A percentile compares a stretch with the other conserved stretches of the same genome.
Conservation (phyloP, 2,329 filamentous ascomycete species). For the Sporothrix luriei region DNA sequence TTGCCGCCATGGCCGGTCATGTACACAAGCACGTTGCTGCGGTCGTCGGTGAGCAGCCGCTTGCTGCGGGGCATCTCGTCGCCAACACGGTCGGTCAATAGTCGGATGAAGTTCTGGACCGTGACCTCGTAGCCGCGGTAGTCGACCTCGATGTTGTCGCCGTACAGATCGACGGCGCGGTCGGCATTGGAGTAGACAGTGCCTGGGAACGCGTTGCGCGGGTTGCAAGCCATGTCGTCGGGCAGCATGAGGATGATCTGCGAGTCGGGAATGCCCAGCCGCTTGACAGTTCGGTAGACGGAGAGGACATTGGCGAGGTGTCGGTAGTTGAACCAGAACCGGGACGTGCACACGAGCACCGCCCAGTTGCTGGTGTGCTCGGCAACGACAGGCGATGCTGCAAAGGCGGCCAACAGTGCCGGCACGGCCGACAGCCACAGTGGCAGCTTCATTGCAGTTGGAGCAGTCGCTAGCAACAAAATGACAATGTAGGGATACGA, state of each 20-base stretch:
- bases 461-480: not conserved
- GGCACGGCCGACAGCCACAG: constrained; percentile 46
- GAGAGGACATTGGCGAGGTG: constrained; percentile 97
- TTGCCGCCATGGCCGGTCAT: constrained; percentile 99
- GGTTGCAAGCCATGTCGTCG: constrained; percentile 99
- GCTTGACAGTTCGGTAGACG: constrained; percentile 96
- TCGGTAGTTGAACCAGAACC: constrained; percentile 99
- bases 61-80: constrained; percentile 96
- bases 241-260: constrained; percentile 99
- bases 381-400: constrained; percentile 53
- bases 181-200: constrained; percentile 99
- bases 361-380: constrained; percentile 99
- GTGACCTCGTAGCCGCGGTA: constrained; percentile 98
- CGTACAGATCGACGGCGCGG: constrained; percentile 91
- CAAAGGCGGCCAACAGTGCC: constrained; percentile 53
- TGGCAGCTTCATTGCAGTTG: constrained; percentile 54
- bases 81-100: constrained; percentile 90
- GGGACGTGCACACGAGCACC: constrained; percentile 95
- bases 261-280: constrained; percentile 93
- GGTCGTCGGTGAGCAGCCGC: constrained; percentile 87
- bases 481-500: not conserved
- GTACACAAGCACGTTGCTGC: constrained; percentile 96
- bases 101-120: constrained; percentile 95
- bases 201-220: constrained; percentile 94
- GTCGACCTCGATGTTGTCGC: constrained; percentile 98